These are phyloP conservation scores for Neostapfia colusana DNA, from an alignment of 176 grass and related monocot species.

Conservation along the genomic window DNA sequence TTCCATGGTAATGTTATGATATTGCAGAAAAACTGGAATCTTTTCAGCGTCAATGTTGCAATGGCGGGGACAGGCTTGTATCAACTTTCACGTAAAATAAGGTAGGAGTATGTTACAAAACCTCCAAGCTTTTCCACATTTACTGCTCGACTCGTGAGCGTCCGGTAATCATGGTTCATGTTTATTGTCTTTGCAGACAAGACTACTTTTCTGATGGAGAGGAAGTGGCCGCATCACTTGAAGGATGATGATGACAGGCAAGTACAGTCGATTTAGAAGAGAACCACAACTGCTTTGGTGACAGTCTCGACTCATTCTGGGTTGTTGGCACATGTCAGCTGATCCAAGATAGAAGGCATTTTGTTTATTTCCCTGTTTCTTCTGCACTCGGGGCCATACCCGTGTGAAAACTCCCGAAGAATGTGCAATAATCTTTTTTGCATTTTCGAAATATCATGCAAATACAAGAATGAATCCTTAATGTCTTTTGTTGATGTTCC, in stretches of 20 bases:
- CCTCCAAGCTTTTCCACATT: background rate
- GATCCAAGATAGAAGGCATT: background rate
- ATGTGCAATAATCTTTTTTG: background rate
- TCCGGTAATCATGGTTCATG: background rate
- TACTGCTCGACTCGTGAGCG: background rate
- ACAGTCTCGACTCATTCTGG: background rate
- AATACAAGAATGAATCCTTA: background rate
- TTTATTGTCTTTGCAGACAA: slow-evolving; percentile 47
- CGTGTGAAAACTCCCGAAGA: background rate
- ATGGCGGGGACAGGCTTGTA: slow-evolving; percentile 74
- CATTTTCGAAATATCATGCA: background rate
- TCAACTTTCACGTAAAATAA: slow-evolving; percentile 76
- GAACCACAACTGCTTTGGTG: background rate
- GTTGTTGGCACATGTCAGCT: background rate
- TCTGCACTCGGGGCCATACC: background rate
- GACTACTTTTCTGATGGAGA: slow-evolving; percentile 62
- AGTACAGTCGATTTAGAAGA: background rate
- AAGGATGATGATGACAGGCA: slow-evolving; percentile 30
- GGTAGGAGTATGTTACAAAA: slow-evolving; percentile 36
- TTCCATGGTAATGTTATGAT: slow-evolving; percentile 4
- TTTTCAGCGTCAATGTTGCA: slow-evolving; percentile 68
- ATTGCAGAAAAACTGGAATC: slow-evolving; percentile 85
- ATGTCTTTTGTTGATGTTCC: background rate
- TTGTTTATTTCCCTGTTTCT: slow-evolving; percentile 13
- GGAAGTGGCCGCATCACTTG: slow-evolving; percentile 19